Base-by-base conservation (phyloP, 108 stramenopile genomes). In the Nannochloropsis gaditana region DNA sequence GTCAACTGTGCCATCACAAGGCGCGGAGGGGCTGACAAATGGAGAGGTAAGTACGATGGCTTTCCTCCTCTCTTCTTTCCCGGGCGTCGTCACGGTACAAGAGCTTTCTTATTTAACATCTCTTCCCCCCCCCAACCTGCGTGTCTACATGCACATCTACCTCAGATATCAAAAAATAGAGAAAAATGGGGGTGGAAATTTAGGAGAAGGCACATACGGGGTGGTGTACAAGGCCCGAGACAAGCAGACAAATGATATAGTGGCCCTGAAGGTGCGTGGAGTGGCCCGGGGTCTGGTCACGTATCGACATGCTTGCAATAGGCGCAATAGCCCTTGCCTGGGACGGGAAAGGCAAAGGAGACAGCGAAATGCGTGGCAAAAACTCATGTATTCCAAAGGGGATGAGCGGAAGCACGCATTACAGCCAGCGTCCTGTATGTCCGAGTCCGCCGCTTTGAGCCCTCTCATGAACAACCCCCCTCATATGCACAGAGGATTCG, bases 191-290 rank as follows among this genome's bases (percentile, higher is more conserved):
- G 96, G 95, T 44, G 94, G 96, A 44, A 94, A 93, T 81, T 91
- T 97, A 43, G 99, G 99, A 81, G 97, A 98, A 91, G 99, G 99
- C 59, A 98, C 99, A 9, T 99, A 99, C 87, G 99, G 99, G 9
- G 94, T 98, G 17, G 99, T 99, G 2, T 99, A 99, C 94, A 97
- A 97, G 85, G 97, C 97, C 81, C 96, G 95, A 86, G 97, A 99
- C 90, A 93, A 94, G 41, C 44, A 89, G 41, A 91, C 87, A 9
- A 79, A 86, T 17, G 89, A 91, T 43, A 87, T 90, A 45, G 88
- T 91, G 11, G 90, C 90, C n/a, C 86, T 91, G 21, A 91, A 91
- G 90, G 89, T 89, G 31, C 31, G 31, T 31, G 31, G 31, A 31
- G 31, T 31, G 31, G 31, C 0, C 1, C 31, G 0, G 31, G 31